Base-by-base conservation (phyloP, 306 rosid species). In the Medicago arabica region DNA sequence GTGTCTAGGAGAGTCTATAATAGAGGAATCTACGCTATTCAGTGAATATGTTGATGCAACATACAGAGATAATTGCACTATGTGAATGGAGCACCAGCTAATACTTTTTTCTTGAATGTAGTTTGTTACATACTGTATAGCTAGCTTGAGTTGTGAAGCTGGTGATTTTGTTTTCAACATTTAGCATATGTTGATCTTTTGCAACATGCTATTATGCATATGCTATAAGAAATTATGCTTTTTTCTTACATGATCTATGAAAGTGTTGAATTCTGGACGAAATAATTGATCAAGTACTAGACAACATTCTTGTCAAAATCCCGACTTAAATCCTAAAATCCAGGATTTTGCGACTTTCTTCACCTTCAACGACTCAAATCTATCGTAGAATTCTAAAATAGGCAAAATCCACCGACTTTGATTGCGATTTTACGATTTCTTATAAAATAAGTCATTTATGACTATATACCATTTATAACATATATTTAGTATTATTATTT, bases 151-250 rank as follows among this genome's bases (percentile, higher is more conserved):
- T 31, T 64, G 14, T 19, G 54, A 62, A 49, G 60, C 44, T 7
- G 21, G 61, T 43, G 17, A 68, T 43, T 68, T 68, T 77, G 81
- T 53, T 2, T 46, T 44, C 50, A 68, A 67, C 74, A 54, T 41
- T 43, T 54, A 66, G 58, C 39, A 11, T 60, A 47, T 61, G 77
- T 49, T 78, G 53, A 60, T 60, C 15, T 47, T 70, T 71, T 38
- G 61, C 61, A 16, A 39, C 25, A 77, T 67, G 68, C 12, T 3
- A 9, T 41, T 59, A 46, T 34, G 38, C 38, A 1, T 23, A 47
- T 74, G 60, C 50, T 74, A 40, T 46, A 47, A 62, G 70, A 61
- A 62, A 74, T 4, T 25, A 11, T 62, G 21, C 9, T 11, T 74
- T 16, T 18, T 14, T 38, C 14, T 21, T 28, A 23, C 3, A 67